Evolutionary conservation across 352 stramenopile genomes (phyloP), one percentile per base, ranked within the genome.

Genomic region (Pythium chondricola): DNA sequence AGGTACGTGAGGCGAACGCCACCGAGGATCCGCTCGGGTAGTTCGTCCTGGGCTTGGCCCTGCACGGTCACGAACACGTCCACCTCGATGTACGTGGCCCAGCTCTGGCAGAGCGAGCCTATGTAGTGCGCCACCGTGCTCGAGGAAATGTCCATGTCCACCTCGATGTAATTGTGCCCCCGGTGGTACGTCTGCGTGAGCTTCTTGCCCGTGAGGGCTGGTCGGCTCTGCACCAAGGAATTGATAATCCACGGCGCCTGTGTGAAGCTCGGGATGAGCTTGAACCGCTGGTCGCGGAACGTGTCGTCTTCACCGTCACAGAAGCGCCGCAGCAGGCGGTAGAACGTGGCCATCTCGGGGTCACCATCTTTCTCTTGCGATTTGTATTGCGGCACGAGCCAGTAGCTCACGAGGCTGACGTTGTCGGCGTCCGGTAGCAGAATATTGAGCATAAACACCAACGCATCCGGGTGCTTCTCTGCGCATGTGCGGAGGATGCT

Each of bases 371-470:
- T 30, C 24, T 43, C 47, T 14, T 37, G 22, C 35, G 44, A 14
- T 10, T 0, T 18, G 16, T 58, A 58, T 6, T 53, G 52, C 3
- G 72, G 64, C 11, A 87, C 37, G 27, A 85, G 69, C 75, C 72
- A 95, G 60, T 93, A 94, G 21, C 70, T 61, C 41, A 94, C 84
- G 13, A 91, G 52, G 52, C 69, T 80, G 40, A 87, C 61, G 48
- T 86, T 83, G 13, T 83, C 69, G 0, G 67, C 53, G 25, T 84
- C 86, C 1, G 84, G 85, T 9, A 95, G 56, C 55, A 88, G 65
- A 24, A 95, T 71, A 56, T 94, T 94, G 43, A 95, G 60, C n/a
- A 94, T 60, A 52, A 95, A 93, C 22, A 95, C 68, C 29, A 85
- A 81, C 43, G 76, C 71, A 42, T 80, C 57, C 0, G 68, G 63